Base-by-base conservation (phyloP, 1,284 basidiomycete genomes). In the Fomitiporia mediterranea region DNA sequence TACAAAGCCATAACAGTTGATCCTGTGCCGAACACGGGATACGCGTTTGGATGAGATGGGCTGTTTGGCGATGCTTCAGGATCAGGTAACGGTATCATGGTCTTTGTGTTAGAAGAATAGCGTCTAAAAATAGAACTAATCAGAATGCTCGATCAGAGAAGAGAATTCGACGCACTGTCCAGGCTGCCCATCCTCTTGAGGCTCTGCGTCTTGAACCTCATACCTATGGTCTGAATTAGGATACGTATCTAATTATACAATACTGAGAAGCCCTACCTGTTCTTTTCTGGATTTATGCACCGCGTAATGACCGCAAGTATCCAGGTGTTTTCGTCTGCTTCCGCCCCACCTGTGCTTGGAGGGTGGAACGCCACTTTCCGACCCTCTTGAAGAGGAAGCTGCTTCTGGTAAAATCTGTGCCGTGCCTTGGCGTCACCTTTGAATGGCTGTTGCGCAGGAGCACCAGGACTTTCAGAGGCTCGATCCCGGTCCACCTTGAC, bases 311-410 rank as follows among this genome's bases (percentile, higher is more conserved):
- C 77, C 2, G 88, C 89, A 53, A 91, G 70, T 58, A 91, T 91
- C 89, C 89, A 91, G 17, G 83, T 82, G 52, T 79, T 84, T 65
- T 88, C 84, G 56, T 88, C 86, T 13, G 76, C 76, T 17, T 63
- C 65, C 19, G 69, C 69, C 23, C 70, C 70, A 64, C 75, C 69
- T 58, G 69, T 53, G 28, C 65, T 70, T 17, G 84, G 83, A 6
- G 84, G 85, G 67, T 86, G 85, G 63, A 91, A 91, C 1, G 86
- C 89, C 7, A 91, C 88, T 62, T 86, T 88, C 52, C 89, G 75
- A 15, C 83, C 83, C 65, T 81, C 78, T 64, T 82, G 81, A 25
- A 91, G 72, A 13, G 86, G 85, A 3, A 86, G 70, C 59, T 85
- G 84, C 57, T 74, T 82, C 13, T 74, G 69, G 11, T 84, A 66